These are phyloP conservation scores for Quercus wislizeni DNA, from an alignment of 306 rosid genomes.

Conservation along the genomic window DNA sequence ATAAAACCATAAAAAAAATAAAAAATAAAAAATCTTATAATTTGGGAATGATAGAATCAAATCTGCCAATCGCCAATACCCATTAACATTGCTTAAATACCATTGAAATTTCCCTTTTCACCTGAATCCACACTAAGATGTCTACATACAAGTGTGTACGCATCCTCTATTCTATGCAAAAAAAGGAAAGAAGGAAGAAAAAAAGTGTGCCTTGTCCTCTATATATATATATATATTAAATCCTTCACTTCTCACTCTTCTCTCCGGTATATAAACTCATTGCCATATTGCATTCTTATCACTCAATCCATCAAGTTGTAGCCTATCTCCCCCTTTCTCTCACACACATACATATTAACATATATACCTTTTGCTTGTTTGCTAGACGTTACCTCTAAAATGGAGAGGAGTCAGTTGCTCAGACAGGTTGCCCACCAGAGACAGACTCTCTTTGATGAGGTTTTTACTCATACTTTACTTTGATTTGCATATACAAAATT, in stretches of 20 bases:
- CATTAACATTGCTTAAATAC: neutral
- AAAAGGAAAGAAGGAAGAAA: neutral
- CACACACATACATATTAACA: neutral
- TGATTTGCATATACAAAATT: neutral
- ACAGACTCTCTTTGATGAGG: slow-evolving; percentile 85
- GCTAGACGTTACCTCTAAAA: slow-evolving; percentile 21
- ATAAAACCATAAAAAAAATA: neutral
- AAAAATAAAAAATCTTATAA: neutral
- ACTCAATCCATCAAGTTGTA: slow-evolving; percentile 18
- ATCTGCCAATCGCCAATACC: neutral
- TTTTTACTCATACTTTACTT: slow-evolving; percentile 9
- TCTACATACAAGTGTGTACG: neutral
- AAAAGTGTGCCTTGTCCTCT: neutral
- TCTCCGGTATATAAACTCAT: slow-evolving; percentile 10
- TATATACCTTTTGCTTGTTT: neutral
- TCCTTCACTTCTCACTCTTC: neutral
- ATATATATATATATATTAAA: no score
- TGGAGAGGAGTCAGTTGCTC: slow-evolving; percentile 54
- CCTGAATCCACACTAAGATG: neutral
- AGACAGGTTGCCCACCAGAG: slow-evolving; percentile 58
- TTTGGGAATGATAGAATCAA: neutral
- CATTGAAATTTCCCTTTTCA: neutral
- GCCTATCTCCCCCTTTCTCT: neutral
- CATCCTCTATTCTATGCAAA: neutral
- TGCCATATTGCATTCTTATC: slow-evolving; percentile 17